Conservation (phyloP, 2,329 filamentous ascomycete genomes). For the Trichophyton mentagrophytes region DNA sequence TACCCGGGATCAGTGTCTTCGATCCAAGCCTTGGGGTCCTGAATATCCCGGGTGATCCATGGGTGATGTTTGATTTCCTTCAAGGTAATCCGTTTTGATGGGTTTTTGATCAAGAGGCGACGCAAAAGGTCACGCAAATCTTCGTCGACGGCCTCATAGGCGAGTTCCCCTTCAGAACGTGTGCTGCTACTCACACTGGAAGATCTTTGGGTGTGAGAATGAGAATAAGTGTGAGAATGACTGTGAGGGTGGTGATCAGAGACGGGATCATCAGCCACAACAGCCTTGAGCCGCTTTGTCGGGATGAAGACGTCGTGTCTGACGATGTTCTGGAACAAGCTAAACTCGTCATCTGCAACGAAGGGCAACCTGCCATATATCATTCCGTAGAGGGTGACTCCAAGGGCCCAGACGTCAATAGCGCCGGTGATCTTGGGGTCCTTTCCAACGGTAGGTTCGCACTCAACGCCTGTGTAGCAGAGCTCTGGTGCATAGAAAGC, state of each 20-base stretch:
- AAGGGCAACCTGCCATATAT: slow-evolving; percentile 91
- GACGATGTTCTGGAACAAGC: slow-evolving; percentile 82
- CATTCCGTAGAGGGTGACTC: slow-evolving; percentile 90
- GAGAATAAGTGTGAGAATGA: slow-evolving; percentile 13
- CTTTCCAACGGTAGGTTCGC: slow-evolving; percentile 40
- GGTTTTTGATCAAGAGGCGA: slow-evolving; percentile 77
- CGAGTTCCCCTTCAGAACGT: slow-evolving; percentile 62
- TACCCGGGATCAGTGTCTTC: slow-evolving; percentile 80
- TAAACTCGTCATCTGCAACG: slow-evolving; percentile 78
- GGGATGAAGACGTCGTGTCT: slow-evolving; percentile 89
- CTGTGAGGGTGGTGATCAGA: slow-evolving; percentile 20
- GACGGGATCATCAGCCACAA: slow-evolving; percentile 30
- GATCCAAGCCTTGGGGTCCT: slow-evolving; percentile 68
- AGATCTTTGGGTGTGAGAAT: slow-evolving; percentile 32
- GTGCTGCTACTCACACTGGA: slow-evolving; percentile 44
- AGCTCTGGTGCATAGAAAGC: slow-evolving; percentile 96
- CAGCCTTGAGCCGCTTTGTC: slow-evolving; percentile 63
- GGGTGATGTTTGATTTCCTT: slow-evolving; percentile 87
- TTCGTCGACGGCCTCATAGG: slow-evolving; percentile 76
- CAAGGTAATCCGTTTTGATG: slow-evolving; percentile 73
- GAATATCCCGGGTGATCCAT: slow-evolving; percentile 72
- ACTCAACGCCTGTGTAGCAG: slow-evolving; percentile 70
- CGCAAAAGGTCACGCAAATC: slow-evolving; percentile 64
- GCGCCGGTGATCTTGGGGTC: slow-evolving; percentile 70
- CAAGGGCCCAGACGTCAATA: slow-evolving; percentile 94